Percentiles rank a stretch among this genome's conserved stretches.
Evolutionary conservation across 1,284 basidiomycete genomes (phyloP).

Genomic region (Anthracocystis walkeri): DNA sequence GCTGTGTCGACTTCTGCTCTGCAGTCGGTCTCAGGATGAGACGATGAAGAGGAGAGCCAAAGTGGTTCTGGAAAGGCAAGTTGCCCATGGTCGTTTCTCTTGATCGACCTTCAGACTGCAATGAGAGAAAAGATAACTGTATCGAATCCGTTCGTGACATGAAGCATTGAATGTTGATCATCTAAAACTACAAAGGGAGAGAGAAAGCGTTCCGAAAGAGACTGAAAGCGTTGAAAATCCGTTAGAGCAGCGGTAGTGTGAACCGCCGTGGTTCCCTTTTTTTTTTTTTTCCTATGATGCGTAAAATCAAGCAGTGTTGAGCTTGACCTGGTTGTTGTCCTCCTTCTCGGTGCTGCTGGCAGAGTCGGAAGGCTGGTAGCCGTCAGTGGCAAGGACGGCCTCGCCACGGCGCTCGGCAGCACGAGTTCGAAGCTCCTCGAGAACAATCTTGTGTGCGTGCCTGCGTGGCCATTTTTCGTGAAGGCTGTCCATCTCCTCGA

Average conservation of each 20-base stretch:
- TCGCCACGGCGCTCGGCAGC: constrained; percentile 25
- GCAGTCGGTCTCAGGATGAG: too few relatives aligned
- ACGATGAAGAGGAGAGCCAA: too few relatives aligned
- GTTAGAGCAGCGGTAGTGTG: not conserved
- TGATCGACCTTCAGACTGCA: too few relatives aligned
- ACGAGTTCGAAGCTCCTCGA: constrained; percentile 33
- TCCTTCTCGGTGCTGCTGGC: constrained; percentile 21
- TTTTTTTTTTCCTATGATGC: not conserved
- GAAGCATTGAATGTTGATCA: not conserved
- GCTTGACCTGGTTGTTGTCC: constrained; percentile 32
- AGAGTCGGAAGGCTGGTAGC: constrained; percentile 5
- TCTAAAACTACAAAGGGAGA: constrained; percentile 16
- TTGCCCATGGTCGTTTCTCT: too few relatives aligned
- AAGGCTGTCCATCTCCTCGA: constrained; percentile 76
- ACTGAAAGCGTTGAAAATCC: not conserved
- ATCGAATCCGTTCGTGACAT: not conserved
- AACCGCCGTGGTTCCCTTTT: not conserved
- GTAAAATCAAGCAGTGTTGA: constrained; percentile 19
- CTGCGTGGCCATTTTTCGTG: constrained; percentile 30
- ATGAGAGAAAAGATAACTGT: not conserved
- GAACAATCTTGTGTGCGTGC: constrained; percentile 21
- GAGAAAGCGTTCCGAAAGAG: not conserved
- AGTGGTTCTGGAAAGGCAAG: too few relatives aligned
- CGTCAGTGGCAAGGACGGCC: constrained; percentile 10
- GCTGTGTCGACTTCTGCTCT: too few relatives aligned